Base-by-base conservation (phyloP, 2,329 filamentous ascomycete genomes). In the Pestalotiopsis sp. region DNA sequence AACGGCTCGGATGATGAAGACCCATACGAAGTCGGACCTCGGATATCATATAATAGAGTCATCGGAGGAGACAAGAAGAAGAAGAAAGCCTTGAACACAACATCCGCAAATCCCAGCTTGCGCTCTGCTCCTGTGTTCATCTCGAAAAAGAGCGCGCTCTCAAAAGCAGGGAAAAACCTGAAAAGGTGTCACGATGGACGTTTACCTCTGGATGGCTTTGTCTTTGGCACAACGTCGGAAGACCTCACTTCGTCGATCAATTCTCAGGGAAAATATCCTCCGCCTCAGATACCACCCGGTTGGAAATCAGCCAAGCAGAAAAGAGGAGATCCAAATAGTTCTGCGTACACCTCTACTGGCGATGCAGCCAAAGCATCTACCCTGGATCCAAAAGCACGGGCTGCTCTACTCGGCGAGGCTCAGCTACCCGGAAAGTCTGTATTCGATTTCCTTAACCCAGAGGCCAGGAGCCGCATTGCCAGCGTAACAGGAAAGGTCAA, bases 1-100 rank as follows among this genome's bases (percentile, higher is more conserved):
- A 96, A 91, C 23, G 95, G 94, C 12, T 98, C 95, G 4, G 96
- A 98, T 73, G 95, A 98, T 60, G 96, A 98, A 75, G 95, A 98
- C 75, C 93, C 94, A 0, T 98, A 97, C 77, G 93, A 95, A 68
- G 91, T 98, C 66, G 95, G 95, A 0, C 96, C 96, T 0, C 92
- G 90, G 73, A 97, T 98, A 77, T 93, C 91, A 13, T 97, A 97
- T 80, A 97, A 93, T 74, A 89, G 91, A 56, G 86, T 91, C 4
- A 89, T 98, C 69, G 94, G 93, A 20, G 92, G 91, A 0, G 92
- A 95, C 71, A 97, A 93, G 77, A 92, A 88, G 74, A 90, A 91
- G 76, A 89, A 88, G 57, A 85, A 85, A 69, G 78, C 77, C 20
- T 72, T 77, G 3, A 75, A 80, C 0, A 83, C 83, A 13, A 84